Base-by-base conservation (phyloP, 129 eudicot species). In the Pseudognaphalium luteoalbum region DNA sequence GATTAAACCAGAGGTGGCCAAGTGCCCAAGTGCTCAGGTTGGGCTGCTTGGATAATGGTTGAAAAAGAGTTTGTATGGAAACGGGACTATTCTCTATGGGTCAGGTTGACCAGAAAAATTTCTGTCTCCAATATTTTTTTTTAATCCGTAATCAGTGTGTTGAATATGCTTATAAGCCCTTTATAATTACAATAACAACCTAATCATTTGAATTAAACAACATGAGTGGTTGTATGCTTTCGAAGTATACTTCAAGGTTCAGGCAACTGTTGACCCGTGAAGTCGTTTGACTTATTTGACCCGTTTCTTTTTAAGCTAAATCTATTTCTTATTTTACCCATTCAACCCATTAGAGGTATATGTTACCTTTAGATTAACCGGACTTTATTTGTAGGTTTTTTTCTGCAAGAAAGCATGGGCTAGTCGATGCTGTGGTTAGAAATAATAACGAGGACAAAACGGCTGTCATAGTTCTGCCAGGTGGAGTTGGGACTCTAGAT, bases 321-420 rank as follows among this genome's bases (percentile, higher is more conserved):
- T 56, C 3, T 47, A 47, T 47, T 12, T 47, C 12, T 14, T 9
- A 57, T 28, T 12, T 9, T 61, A 28, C 67, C 16, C 67, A 4
- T 22, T 15, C 16, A 37, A 28, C n/a, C n/a, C n/a, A 14, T 47
- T 14, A 44, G 52, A 44, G 17, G 17, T 15, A 3, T 20, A 57
- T 19, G 12, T 8, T 29, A 57, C 4, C 29, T 21, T 21, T 69
- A 8, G 29, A 14, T 15, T 70, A 47, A 47, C 30, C 12, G 6
- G 11, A 15, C 17, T 32, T 15, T 72, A 35, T 59, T 20, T 77
- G 73, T 80, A 93, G 98, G 86, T 94, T 94, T 66, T 94, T 94
- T 75, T 94, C 99, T 54, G 96, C 99, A 66, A 84, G 99, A 76
- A 94, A 94, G 78, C 98, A 94, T 28, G 98, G 98, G 20, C 75